Evolutionary conservation across 805 yeast species (phyloP).

Genomic region (Wickerhamomyces strasburgensis): DNA sequence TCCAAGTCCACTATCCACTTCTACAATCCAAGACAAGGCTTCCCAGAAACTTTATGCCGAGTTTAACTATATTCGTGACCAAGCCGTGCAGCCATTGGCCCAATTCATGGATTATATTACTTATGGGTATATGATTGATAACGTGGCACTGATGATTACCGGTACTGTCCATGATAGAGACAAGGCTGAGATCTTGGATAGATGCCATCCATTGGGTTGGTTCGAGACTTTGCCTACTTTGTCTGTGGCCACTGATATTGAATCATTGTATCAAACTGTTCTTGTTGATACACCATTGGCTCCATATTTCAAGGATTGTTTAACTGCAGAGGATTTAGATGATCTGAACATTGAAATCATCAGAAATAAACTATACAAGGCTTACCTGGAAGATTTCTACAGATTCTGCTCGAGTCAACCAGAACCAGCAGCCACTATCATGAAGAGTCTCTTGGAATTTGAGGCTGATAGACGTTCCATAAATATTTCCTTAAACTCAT

Average conservation of each 20-base stretch:
- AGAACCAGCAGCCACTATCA: slow-evolving; percentile 77
- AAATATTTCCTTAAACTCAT: slow-evolving; percentile 85
- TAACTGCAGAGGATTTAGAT: slow-evolving; percentile 82
- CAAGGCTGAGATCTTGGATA: slow-evolving; percentile 75
- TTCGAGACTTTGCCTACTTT: slow-evolving; percentile 95
- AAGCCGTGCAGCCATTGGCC: slow-evolving; percentile 74
- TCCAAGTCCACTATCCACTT: slow-evolving; percentile 78
- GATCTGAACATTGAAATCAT: slow-evolving; percentile 94
- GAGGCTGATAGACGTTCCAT: slow-evolving; percentile 96
- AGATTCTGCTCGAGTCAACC: slow-evolving; percentile 57
- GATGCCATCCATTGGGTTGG: slow-evolving; percentile 98
- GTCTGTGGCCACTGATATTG: slow-evolving; percentile 91
- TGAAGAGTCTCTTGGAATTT: slow-evolving; percentile 72
- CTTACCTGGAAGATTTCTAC: slow-evolving; percentile 85
- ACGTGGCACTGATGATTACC: slow-evolving; percentile 90
- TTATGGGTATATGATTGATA: slow-evolving; percentile 97
- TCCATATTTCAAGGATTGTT: slow-evolving; percentile 87
- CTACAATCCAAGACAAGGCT: slow-evolving; percentile 78
- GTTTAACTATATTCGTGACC: slow-evolving; percentile 79
- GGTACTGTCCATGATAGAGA: slow-evolving; percentile 97
- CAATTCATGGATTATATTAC: slow-evolving; percentile 88
- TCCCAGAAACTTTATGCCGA: slow-evolving; percentile 71
- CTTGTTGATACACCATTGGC: slow-evolving; percentile 96
- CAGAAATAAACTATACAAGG: slow-evolving; percentile 86
- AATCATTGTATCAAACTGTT: slow-evolving; percentile 87